These are phyloP conservation scores for Fusarium graminum DNA, from an alignment of 2,329 filamentous ascomycete species.

Conservation along the genomic window DNA sequence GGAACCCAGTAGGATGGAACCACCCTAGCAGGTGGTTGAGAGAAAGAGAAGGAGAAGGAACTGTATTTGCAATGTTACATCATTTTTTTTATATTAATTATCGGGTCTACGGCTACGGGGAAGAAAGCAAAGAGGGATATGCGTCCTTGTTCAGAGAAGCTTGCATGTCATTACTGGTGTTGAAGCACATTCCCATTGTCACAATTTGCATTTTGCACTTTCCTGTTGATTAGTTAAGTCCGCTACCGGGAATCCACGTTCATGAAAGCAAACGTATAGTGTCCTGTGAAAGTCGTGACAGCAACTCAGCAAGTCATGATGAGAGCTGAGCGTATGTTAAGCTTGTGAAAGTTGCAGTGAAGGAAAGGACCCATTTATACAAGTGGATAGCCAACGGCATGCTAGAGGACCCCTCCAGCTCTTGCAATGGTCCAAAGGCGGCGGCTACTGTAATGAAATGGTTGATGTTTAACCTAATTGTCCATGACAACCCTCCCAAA, in stretches of 20 bases:
- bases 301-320: conserved; percentile 11
- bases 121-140: conserved; percentile 2
- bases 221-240: conserved; percentile 36
- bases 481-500: conserved; percentile 25
- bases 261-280: conserved; percentile 17
- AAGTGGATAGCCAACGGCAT: not conserved
- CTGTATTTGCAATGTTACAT: conserved; percentile 29
- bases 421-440: conserved; percentile 1
- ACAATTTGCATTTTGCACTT: conserved; percentile 35
- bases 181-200: conserved; percentile 41
- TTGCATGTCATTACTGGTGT: conserved; percentile 45
- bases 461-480: conserved; percentile 7
- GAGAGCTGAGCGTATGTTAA: not conserved
- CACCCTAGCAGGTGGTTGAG: conserved; percentile 7
- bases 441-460: conserved; percentile 23
- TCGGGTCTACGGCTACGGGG: conserved; percentile 20
- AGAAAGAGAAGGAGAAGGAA: conserved; percentile 22
- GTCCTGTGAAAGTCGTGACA: not conserved
- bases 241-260: conserved; percentile 30
- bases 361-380: not conserved
- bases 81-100: conserved; percentile 38
- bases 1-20: conserved; percentile 41
- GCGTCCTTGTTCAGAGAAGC: conserved; percentile 22
- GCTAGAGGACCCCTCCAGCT: not conserved
- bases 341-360: not conserved